Percentiles rank a stretch among this genome's conserved stretches.
Conservation (phyloP, 1,284 basidiomycete genomes). For the Ganoderma sp. region DNA sequence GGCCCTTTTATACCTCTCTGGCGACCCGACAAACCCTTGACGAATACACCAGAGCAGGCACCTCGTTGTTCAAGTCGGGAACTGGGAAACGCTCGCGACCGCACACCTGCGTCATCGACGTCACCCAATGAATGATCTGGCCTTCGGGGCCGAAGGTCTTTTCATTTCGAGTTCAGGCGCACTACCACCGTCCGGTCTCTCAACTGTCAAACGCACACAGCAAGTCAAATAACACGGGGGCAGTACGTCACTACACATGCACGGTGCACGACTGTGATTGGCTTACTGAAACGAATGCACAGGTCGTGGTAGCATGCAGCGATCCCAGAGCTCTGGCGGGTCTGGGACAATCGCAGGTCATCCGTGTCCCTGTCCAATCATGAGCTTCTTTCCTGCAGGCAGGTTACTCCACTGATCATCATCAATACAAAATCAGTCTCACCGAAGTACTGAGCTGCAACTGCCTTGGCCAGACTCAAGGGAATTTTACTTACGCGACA, state of each 20-base stretch:
- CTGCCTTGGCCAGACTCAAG: not conserved
- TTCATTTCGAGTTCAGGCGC: not conserved
- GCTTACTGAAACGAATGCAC: not conserved
- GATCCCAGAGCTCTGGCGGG: not conserved
- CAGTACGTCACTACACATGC: not conserved
- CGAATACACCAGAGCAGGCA: not conserved
- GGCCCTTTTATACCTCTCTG: slow-evolving; percentile 13
- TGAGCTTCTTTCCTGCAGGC: not conserved
- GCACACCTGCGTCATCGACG: not conserved
- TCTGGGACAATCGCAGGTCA: not conserved
- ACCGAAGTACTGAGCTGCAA: not conserved
- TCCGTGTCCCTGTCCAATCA: not conserved
- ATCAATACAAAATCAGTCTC: not conserved
- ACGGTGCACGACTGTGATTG: not conserved
- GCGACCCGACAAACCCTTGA: not conserved
- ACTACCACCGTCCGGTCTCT: not conserved
- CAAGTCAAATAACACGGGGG: not conserved
- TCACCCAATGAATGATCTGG: not conserved
- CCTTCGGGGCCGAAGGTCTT: not conserved
- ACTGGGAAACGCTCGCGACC: not conserved
- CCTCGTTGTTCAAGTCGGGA: not conserved
- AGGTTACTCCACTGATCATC: not conserved
- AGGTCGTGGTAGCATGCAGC: not conserved
- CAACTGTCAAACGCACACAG: not conserved
- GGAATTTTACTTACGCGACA: not conserved